phyloP scores from a whole-genome alignment of 208 protist genomes.

The Crithidia sp. region DNA sequence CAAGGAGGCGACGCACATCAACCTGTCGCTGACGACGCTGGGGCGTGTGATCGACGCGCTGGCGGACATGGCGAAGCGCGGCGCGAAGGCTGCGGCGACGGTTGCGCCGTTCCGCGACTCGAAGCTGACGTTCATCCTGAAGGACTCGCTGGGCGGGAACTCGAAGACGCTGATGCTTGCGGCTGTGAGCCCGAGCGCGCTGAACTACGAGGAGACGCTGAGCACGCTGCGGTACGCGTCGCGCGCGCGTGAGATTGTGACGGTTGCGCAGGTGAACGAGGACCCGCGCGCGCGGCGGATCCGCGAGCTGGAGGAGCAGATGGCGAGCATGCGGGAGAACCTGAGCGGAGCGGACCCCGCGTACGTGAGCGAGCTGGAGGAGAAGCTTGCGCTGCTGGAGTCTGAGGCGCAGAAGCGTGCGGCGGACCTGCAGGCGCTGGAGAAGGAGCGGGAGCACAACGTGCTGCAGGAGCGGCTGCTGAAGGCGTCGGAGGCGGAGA shows the following conservation, averaged over 20 bases:
- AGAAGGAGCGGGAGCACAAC: conserved; percentile 56
- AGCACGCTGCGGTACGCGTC: conserved; percentile 87
- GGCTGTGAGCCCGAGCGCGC: conserved; percentile 74
- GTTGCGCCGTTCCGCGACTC: conserved; percentile 76
- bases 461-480: conserved; percentile 48
- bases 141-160: too few species aligned
- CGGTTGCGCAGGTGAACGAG: conserved; percentile 62
- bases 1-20: conserved; percentile 82
- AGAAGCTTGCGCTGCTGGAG: conserved; percentile 65
- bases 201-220: conserved; percentile 87
- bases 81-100: conserved; percentile 5
- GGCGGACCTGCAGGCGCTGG: conserved; percentile 58
- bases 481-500: conserved; percentile 51
- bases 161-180: conserved; percentile 94
- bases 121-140: conserved; percentile 66
- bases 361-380: conserved; percentile 51
- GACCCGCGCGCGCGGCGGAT: conserved; percentile 63
- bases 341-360: conserved; percentile 37
- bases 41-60: conserved; percentile 84
- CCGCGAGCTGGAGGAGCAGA: conserved; percentile 65
- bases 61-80: conserved; percentile 37
- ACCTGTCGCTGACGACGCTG: conserved; percentile 37
- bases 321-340: conserved; percentile 41
- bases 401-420: conserved; percentile 62
- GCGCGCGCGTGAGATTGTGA: conserved; percentile 66